A percentile compares a stretch with the other conserved stretches of the same genome.
Conservation (phyloP, 2,329 filamentous ascomycete species). For the Cercospora zeae-maydis region DNA sequence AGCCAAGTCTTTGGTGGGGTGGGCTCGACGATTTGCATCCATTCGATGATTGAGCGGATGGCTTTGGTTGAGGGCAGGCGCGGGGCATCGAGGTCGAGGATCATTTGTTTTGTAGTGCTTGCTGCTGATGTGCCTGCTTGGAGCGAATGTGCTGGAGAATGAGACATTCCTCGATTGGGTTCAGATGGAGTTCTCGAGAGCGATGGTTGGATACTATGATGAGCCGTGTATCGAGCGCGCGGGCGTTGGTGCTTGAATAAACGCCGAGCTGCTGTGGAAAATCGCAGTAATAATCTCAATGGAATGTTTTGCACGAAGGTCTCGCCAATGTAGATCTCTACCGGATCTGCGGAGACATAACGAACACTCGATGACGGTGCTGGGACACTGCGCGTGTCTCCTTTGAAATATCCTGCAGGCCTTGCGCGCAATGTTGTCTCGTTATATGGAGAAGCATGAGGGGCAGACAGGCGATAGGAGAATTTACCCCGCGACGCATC, state of each 20-base stretch:
- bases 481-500: constrained; percentile 11
- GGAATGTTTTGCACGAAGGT: constrained; percentile 14
- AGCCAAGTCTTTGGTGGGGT: neutral
- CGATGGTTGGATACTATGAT: neutral
- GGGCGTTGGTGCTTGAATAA: neutral
- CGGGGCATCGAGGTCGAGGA: constrained; percentile 1
- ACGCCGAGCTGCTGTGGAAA: constrained; percentile 12
- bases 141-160: neutral
- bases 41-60: neutral
- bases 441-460: neutral
- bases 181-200: neutral
- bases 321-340: constrained; percentile 14
- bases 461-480: constrained; percentile 1
- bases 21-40: constrained; percentile 6
- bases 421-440: neutral
- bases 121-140: neutral
- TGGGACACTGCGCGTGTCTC: neutral
- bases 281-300: constrained; percentile 13
- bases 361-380: neutral
- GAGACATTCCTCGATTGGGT: neutral
- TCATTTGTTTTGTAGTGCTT: neutral
- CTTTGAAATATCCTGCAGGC: neutral
- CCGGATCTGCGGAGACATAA: neutral
- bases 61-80: neutral
- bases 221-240: neutral